Percentiles rank a stretch among this genome's conserved stretches.
These are phyloP conservation scores for Astrothelium subdiscretum DNA, from an alignment of 495 filamentous ascomycete species.

Conservation along the genomic window DNA sequence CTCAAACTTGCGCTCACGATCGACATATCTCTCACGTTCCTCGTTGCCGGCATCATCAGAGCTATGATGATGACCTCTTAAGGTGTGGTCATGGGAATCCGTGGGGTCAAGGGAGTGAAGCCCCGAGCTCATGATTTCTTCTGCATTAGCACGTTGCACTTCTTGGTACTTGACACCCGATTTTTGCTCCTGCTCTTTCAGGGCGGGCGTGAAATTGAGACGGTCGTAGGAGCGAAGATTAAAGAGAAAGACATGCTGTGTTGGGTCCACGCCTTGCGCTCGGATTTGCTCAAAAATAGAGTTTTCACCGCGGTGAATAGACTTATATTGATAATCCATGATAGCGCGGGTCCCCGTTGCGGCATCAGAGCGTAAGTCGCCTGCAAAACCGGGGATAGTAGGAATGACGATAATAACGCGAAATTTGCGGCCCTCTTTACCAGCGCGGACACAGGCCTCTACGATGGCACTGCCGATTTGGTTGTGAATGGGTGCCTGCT, in stretches of 20 bases:
- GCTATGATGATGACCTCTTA: not conserved
- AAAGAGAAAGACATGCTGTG: slow-evolving; percentile 77
- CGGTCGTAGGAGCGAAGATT: slow-evolving; percentile 85
- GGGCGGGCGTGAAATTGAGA: slow-evolving; percentile 62
- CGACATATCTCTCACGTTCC: not conserved
- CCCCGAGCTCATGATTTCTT: slow-evolving; percentile 69
- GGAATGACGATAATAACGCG: slow-evolving; percentile 82
- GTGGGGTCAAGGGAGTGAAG: slow-evolving; percentile 43
- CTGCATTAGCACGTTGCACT: slow-evolving; percentile 72
- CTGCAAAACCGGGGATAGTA: slow-evolving; percentile 85
- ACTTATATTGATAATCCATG: slow-evolving; percentile 98
- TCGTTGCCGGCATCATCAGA: slow-evolving; percentile 2
- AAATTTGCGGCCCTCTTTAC: slow-evolving; percentile 80
- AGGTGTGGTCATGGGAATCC: slow-evolving; percentile 4
- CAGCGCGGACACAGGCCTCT: slow-evolving; percentile 71
- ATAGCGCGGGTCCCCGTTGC: slow-evolving; percentile 79
- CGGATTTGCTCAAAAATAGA: slow-evolving; percentile 74
- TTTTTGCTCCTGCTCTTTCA: slow-evolving; percentile 59
- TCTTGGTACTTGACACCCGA: slow-evolving; percentile 76
- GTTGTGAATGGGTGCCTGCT: slow-evolving; percentile 79
- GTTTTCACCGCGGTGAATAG: slow-evolving; percentile 79
- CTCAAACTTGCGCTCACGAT: slow-evolving; percentile 49
- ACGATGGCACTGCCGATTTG: slow-evolving; percentile 79
- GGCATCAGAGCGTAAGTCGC: slow-evolving; percentile 70
- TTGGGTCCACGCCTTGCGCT: slow-evolving; percentile 69